A percentile compares a stretch with the other conserved stretches of the same genome.
Evolutionary conservation across 495 filamentous ascomycete genomes (phyloP).

Genomic region (Penicillium verhagenii): DNA sequence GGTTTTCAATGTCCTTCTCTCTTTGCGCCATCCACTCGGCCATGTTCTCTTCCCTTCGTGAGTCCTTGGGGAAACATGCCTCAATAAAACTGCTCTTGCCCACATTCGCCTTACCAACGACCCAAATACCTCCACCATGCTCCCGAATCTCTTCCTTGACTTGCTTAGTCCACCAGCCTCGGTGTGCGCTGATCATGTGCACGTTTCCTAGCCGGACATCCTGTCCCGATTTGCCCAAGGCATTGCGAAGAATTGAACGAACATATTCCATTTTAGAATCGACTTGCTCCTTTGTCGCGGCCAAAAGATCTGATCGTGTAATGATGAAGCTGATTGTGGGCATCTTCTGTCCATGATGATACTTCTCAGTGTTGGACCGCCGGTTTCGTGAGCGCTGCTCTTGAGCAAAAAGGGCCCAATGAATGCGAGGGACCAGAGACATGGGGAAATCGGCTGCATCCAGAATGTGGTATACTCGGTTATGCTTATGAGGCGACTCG

Average conservation of each 20-base stretch:
- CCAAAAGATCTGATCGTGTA: slow-evolving; percentile 82
- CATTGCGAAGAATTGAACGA: slow-evolving; percentile 66
- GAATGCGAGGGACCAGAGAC: slow-evolving; percentile 72
- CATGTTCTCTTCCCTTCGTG: slow-evolving; percentile 46
- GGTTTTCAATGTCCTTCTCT: slow-evolving; percentile 17
- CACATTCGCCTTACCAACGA: slow-evolving; percentile 97
- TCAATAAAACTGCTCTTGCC: slow-evolving; percentile 93
- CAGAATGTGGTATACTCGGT: slow-evolving; percentile 96
- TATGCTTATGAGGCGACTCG: slow-evolving; percentile 80
- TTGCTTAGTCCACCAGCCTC: slow-evolving; percentile 83
- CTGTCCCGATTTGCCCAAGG: slow-evolving; percentile 58
- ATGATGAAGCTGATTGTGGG: slow-evolving; percentile 80
- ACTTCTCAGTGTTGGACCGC: slow-evolving; percentile 62
- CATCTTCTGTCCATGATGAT: slow-evolving; percentile 57
- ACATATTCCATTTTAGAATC: slow-evolving; percentile 82
- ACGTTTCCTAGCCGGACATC: slow-evolving; percentile 78
- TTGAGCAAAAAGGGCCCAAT: slow-evolving; percentile 55
- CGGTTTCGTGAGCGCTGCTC: slow-evolving; percentile 75
- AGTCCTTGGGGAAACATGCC: slow-evolving; percentile 79
- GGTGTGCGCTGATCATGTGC: slow-evolving; percentile 76
- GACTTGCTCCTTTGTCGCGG: slow-evolving; percentile 74
- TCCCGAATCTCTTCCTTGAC: slow-evolving; percentile 80
- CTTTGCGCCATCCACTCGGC: slow-evolving; percentile 33
- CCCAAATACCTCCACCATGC: slow-evolving; percentile 86
- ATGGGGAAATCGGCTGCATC: slow-evolving; percentile 97